These are phyloP conservation scores for Geosmithia morbida DNA, from an alignment of 2,329 filamentous ascomycete genomes.

Conservation along the genomic window DNA sequence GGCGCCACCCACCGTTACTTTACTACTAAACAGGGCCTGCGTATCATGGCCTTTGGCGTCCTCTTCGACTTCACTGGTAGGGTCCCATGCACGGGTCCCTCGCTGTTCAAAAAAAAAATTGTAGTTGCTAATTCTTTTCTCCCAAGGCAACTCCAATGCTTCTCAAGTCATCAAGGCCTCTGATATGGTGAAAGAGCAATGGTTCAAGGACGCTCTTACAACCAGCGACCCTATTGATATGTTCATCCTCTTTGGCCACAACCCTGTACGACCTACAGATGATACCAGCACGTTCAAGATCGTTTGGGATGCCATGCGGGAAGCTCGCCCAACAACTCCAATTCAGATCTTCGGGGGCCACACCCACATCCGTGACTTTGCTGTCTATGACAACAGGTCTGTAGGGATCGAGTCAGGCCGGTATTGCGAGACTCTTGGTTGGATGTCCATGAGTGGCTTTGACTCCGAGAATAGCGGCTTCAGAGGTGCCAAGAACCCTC, in stretches of 20 bases:
- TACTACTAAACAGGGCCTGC: slow-evolving; percentile 23
- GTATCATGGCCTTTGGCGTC: slow-evolving; percentile 29
- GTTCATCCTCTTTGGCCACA: slow-evolving; percentile 51
- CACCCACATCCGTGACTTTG: slow-evolving; percentile 50
- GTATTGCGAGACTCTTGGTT: slow-evolving; percentile 56
- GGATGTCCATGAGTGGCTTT: slow-evolving; percentile 49
- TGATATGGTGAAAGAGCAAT: slow-evolving; percentile 34
- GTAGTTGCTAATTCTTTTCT: neutral
- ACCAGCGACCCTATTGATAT: slow-evolving; percentile 41
- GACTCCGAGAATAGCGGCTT: slow-evolving; percentile 27
- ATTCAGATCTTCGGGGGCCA: slow-evolving; percentile 54
- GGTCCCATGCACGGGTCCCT: slow-evolving; percentile 11
- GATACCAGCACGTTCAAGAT: slow-evolving; percentile 25
- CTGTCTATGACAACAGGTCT: slow-evolving; percentile 45
- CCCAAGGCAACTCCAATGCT: slow-evolving; percentile 41
- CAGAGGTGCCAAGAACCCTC: slow-evolving; percentile 17
- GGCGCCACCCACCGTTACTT: slow-evolving; percentile 29
- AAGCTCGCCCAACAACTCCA: slow-evolving; percentile 37
- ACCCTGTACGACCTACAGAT: slow-evolving; percentile 33
- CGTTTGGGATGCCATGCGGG: slow-evolving; percentile 44
- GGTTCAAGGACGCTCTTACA: slow-evolving; percentile 45
- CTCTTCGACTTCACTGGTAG: slow-evolving; percentile 33
- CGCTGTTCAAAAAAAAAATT: slow-evolving; percentile 8
- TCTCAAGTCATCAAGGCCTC: slow-evolving; percentile 43
- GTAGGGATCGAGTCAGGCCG: slow-evolving; percentile 48